phyloP scores from a whole-genome alignment of 108 stramenopile species.

The Cafeteria roenbergensis region DNA sequence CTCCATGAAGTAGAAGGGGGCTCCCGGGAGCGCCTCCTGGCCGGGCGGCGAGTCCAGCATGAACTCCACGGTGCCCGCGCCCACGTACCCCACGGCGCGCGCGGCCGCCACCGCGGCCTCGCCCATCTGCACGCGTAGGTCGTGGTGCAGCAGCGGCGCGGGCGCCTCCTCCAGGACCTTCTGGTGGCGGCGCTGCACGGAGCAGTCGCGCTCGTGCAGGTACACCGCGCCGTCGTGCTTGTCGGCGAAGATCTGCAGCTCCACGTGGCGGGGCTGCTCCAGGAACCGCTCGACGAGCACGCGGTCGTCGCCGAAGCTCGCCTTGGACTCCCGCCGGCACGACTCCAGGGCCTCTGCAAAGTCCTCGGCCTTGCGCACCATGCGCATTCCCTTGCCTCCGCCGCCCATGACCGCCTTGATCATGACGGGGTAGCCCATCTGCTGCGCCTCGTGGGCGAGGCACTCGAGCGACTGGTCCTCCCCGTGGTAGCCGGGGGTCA shows the following conservation, averaged over 20 bases:
- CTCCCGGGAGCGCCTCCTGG: constrained; percentile 9
- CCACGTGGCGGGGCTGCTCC: constrained; percentile 75
- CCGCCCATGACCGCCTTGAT: constrained; percentile 84
- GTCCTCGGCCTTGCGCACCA: constrained; percentile 46
- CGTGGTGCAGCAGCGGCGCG: constrained; percentile 59
- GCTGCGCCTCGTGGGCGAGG: constrained; percentile 30
- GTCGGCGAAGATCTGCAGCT: constrained; percentile 85
- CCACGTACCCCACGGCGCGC: constrained; percentile 69
- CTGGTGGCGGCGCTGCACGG: constrained; percentile 82
- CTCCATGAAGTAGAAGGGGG: constrained; percentile 78
- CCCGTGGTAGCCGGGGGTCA: constrained; percentile 52
- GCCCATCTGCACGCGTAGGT: constrained; percentile 54
- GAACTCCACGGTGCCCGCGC: constrained; percentile 96
- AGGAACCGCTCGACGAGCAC: constrained; percentile 69
- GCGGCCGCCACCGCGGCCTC: constrained; percentile 68
- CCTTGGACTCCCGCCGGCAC: constrained; percentile 57
- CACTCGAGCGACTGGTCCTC: constrained; percentile 35
- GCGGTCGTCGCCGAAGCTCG: constrained; percentile 62
- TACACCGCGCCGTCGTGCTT: constrained; percentile 76
- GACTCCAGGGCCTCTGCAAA: constrained; percentile 47
- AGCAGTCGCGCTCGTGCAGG: constrained; percentile 82
- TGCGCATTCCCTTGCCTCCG: constrained; percentile 85
- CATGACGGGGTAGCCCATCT: constrained; percentile 70
- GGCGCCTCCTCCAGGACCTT: constrained; percentile 95
- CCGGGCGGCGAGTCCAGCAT: constrained; percentile 54